Evolutionary conservation across 192 early-diverging fungal species (phyloP).

Genomic region (Chytriomyces sp.): DNA sequence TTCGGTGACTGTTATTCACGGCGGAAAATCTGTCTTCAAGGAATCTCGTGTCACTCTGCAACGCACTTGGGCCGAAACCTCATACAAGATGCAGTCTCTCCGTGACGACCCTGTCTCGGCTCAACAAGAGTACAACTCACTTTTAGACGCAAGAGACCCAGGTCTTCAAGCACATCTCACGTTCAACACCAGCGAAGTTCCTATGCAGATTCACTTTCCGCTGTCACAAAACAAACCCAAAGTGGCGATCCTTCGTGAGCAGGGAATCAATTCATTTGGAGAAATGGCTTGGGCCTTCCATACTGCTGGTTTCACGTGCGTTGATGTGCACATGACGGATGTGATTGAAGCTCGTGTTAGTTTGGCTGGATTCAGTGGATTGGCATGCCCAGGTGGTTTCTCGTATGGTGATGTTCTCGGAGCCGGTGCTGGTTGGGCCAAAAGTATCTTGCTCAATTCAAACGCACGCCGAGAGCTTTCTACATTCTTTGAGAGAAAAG

Average conservation of each 20-base stretch:
- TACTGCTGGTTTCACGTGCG: conserved; percentile 87
- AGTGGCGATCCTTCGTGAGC: conserved; percentile 95
- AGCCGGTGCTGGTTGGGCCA: conserved; percentile 98
- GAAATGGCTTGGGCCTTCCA: conserved; percentile 97
- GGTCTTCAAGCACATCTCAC: conserved; percentile 82
- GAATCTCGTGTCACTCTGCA: conserved; percentile 71
- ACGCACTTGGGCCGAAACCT: conserved; percentile 88
- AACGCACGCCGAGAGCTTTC: conserved; percentile 74
- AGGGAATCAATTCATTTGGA: conserved; percentile 94
- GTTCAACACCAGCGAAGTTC: conserved; percentile 64
- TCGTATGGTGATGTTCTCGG: conserved; percentile 99
- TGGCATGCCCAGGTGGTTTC: conserved; percentile 97
- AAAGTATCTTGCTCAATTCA: conserved; percentile 79
- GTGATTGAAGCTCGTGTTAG: conserved; percentile 60
- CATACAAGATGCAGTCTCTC: conserved; percentile 85
- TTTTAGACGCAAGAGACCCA: conserved; percentile 74
- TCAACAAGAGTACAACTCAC: conserved; percentile 76
- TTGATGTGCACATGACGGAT: conserved; percentile 99
- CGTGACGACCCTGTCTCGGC: conserved; percentile 92
- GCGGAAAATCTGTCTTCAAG: conserved; percentile 54
- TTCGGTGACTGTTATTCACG: conserved; percentile 50
- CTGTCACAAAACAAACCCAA: conserved; percentile 60
- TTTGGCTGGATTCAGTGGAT: conserved; percentile 77
- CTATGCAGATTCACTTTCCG: conserved; percentile 39
- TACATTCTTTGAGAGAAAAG: conserved; percentile 79